Conservation (phyloP, 495 filamentous ascomycete species). For the Gamarada debralockiae region DNA sequence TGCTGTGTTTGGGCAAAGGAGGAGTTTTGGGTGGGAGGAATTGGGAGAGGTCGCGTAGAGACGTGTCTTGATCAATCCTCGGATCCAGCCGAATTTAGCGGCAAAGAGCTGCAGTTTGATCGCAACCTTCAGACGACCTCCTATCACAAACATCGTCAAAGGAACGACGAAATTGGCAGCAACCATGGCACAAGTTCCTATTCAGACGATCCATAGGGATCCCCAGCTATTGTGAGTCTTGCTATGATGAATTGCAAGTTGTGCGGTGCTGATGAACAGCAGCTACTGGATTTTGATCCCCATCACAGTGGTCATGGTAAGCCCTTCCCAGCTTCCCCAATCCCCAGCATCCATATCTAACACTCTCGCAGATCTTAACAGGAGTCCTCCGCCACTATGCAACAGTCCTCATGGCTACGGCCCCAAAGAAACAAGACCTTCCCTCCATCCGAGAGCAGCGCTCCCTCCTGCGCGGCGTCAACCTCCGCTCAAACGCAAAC, state of each 20-base stretch:
- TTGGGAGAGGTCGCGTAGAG: slow-evolving; percentile 10
- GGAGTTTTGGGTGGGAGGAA: slow-evolving; percentile 1
- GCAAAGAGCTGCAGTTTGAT: slow-evolving; percentile 10
- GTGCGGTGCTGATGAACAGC: slow-evolving; percentile 4
- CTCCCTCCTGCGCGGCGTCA: slow-evolving; percentile 78
- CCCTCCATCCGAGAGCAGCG: slow-evolving; percentile 82
- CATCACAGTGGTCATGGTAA: slow-evolving; percentile 95
- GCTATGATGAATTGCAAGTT: background rate
- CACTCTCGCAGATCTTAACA: slow-evolving; percentile 72
- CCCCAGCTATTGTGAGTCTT: slow-evolving; percentile 85
- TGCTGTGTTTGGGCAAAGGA: slow-evolving; percentile 4
- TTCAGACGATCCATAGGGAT: slow-evolving; percentile 97
- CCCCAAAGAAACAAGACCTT: slow-evolving; percentile 77
- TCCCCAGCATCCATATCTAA: background rate
- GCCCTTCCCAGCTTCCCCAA: background rate
- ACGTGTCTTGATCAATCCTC: slow-evolving; percentile 26
- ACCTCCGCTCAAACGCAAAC: slow-evolving; percentile 74
- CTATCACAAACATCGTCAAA: background rate
- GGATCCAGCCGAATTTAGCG: slow-evolving; percentile 20
- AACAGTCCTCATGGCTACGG: slow-evolving; percentile 78
- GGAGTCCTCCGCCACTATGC: slow-evolving; percentile 96
- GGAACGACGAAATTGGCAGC: background rate
- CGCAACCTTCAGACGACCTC: background rate
- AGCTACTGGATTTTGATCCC: slow-evolving; percentile 80
- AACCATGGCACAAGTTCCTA: slow-evolving; percentile 78